phyloP scores from a whole-genome alignment of 805 yeast species.

The Zygosaccharomyces pseudorouxii region DNA sequence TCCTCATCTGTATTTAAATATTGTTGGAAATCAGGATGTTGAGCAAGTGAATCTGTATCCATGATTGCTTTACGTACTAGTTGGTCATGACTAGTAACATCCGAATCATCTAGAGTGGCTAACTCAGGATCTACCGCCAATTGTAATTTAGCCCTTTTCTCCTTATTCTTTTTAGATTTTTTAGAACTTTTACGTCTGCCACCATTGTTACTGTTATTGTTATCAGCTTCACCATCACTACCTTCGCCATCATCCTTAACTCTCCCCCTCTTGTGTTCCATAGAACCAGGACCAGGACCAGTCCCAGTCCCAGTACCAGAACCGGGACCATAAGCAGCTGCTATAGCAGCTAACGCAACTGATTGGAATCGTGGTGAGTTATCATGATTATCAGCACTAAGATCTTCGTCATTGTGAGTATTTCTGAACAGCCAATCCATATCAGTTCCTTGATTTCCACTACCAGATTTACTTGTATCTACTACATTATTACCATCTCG shows the following conservation, averaged over 20 bases:
- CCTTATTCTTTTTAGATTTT: conserved; percentile 20
- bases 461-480: conserved; percentile 5
- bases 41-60: conserved; percentile 61
- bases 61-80: conserved; percentile 66
- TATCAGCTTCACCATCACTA: conserved; percentile 13
- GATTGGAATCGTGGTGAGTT: conserved; percentile 19
- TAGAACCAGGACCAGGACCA: not conserved
- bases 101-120: conserved; percentile 43
- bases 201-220: conserved; percentile 2
- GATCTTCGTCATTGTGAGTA: conserved; percentile 13
- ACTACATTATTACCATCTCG: conserved; percentile 21
- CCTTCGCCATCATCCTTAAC: conserved; percentile 10
- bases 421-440: conserved; percentile 14
- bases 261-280: conserved; percentile 13
- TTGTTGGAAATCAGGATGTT: conserved; percentile 38
- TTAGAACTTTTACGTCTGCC: conserved; percentile 9
- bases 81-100: conserved; percentile 52
- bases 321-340: conserved; percentile 31
- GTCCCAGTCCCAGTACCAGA: not conserved
- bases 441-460: conserved; percentile 9
- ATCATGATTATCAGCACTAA: conserved; percentile 5
- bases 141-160: conserved; percentile 19
- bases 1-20: conserved; percentile 32
- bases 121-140: conserved; percentile 55
- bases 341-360: conserved; percentile 34